Conservation (phyloP, 257 asterid species). For the Coffea canephora region DNA sequence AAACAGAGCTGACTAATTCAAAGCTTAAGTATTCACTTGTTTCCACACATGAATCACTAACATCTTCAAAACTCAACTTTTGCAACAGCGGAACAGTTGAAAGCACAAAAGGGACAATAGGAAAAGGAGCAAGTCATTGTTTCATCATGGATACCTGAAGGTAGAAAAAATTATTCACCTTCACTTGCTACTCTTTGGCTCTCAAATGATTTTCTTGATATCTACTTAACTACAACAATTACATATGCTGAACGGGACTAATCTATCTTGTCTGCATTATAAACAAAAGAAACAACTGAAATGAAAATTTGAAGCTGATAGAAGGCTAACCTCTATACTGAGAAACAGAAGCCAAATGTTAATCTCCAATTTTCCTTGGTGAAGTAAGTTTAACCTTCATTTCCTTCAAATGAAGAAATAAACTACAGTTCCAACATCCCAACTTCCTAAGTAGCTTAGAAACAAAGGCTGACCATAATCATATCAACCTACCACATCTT, state of each 20-base stretch:
- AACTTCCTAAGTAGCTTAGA: conserved; percentile 11
- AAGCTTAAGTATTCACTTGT: background rate
- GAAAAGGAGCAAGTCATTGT: background rate
- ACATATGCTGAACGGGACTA: background rate
- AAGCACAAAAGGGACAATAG: background rate
- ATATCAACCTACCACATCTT: conserved; percentile 5
- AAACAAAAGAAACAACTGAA: background rate
- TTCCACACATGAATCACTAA: background rate
- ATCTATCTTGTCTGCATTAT: background rate
- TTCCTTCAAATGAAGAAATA: conserved; percentile 19
- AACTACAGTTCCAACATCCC: background rate
- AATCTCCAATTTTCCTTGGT: background rate
- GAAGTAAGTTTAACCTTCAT: conserved; percentile 6
- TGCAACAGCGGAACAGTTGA: background rate
- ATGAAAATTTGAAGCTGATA: background rate
- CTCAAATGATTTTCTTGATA: background rate
- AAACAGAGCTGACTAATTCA: background rate
- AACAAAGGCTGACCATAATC: conserved; percentile 12
- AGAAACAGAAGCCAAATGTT: conserved; percentile 2
- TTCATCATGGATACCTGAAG: background rate
- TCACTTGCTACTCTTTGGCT: background rate
- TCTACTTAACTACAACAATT: background rate
- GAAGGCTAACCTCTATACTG: conserved; percentile 10
- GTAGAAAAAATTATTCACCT: background rate
- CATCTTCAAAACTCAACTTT: background rate